A percentile compares a stretch with the other conserved stretches of the same genome.
Evolutionary conservation across 2,329 filamentous ascomycete species (phyloP).

Genomic region (Paecilomyces dactylethromorphus): DNA sequence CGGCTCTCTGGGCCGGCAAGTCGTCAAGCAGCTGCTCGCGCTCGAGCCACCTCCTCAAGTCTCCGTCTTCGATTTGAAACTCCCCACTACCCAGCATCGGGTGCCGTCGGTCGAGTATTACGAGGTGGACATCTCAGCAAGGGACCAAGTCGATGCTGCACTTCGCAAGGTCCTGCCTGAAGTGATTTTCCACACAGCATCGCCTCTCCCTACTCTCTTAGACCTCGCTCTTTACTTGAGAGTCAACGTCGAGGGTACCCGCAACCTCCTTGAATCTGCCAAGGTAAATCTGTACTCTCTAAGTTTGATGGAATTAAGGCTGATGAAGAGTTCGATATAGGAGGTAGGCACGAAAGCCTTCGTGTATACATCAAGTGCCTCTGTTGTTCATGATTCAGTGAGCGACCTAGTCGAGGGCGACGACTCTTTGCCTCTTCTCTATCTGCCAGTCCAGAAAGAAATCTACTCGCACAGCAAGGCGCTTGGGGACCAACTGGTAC

Average conservation of each 20-base stretch:
- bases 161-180: slow-evolving; percentile 1
- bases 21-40: not conserved
- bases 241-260: slow-evolving; percentile 13
- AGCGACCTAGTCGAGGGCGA: slow-evolving; percentile 11
- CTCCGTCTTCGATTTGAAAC: not conserved
- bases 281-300: slow-evolving; percentile 1
- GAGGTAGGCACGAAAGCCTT: slow-evolving; percentile 5
- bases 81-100: not conserved
- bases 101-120: not conserved
- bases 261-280: slow-evolving; percentile 11
- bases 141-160: not conserved
- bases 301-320: too few relatives aligned
- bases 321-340: too few relatives aligned
- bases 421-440: slow-evolving; percentile 8
- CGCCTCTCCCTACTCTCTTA: slow-evolving; percentile 11
- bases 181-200: slow-evolving; percentile 3
- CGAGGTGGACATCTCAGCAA: not conserved
- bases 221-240: slow-evolving; percentile 5
- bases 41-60: not conserved
- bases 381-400: slow-evolving; percentile 12
- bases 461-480: slow-evolving; percentile 2
- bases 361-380: slow-evolving; percentile 13
- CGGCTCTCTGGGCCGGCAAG: slow-evolving; percentile 1
- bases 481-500: slow-evolving; percentile 1
- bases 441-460: not conserved